These are phyloP conservation scores for Sanghuangporus baumii DNA, from an alignment of 1,284 basidiomycete species.

Conservation along the genomic window DNA sequence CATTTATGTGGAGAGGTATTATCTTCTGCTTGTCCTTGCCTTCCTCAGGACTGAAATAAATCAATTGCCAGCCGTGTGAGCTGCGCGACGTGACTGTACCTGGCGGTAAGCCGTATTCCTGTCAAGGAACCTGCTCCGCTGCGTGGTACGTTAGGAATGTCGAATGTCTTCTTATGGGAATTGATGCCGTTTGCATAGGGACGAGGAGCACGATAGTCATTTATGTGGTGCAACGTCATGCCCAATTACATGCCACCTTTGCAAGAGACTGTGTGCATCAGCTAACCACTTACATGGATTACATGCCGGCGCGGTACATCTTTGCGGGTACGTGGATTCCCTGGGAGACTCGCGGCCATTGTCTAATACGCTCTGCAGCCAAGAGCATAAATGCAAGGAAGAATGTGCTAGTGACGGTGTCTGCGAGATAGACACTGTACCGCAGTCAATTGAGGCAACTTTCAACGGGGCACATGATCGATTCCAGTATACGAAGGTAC, in stretches of 20 bases:
- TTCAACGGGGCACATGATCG: slow-evolving; percentile 43
- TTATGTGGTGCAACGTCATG: slow-evolving; percentile 42
- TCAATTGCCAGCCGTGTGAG: slow-evolving; percentile 37
- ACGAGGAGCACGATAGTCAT: slow-evolving; percentile 41
- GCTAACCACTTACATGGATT: slow-evolving; percentile 50
- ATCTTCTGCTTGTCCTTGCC: background rate
- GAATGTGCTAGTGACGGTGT: slow-evolving; percentile 41
- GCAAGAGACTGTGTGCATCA: slow-evolving; percentile 44
- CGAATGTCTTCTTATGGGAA: background rate
- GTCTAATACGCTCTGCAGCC: slow-evolving; percentile 26
- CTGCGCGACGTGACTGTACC: slow-evolving; percentile 30
- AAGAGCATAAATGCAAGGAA: slow-evolving; percentile 43
- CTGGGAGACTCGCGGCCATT: background rate
- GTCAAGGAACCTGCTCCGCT: slow-evolving; percentile 37
- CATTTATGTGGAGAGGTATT: slow-evolving; percentile 52
- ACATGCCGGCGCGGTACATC: slow-evolving; percentile 35
- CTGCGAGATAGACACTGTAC: slow-evolving; percentile 52
- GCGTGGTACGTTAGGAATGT: slow-evolving; percentile 32
- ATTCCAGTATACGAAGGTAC: slow-evolving; percentile 46
- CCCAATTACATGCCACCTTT: slow-evolving; percentile 47
- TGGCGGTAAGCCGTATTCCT: slow-evolving; percentile 34
- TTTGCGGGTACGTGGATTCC: slow-evolving; percentile 46
- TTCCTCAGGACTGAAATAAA: background rate
- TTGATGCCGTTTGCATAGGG: slow-evolving; percentile 27
- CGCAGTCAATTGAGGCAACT: slow-evolving; percentile 51